Conservation (phyloP, 2,329 filamentous ascomycete genomes). For the Aspergillus niger region DNA sequence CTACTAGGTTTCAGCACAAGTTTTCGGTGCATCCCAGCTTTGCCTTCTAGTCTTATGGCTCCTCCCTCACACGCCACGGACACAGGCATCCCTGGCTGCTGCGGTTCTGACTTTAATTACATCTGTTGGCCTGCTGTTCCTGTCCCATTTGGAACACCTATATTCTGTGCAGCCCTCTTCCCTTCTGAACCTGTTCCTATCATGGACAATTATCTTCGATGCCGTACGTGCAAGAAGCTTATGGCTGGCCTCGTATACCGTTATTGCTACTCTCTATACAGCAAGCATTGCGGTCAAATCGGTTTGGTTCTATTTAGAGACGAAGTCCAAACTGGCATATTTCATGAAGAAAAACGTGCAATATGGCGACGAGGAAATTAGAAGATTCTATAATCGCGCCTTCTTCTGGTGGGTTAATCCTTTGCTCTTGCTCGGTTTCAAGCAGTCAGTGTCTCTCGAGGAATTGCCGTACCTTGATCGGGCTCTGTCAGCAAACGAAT, state of each 20-base stretch:
- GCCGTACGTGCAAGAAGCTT: conserved; percentile 5
- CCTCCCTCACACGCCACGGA: conserved; percentile 2
- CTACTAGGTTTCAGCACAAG: neutral
- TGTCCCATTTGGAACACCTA: conserved; percentile 11
- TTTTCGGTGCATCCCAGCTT: neutral
- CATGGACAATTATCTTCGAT: conserved; percentile 5
- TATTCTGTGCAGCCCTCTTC: conserved; percentile 5
- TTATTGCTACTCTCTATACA: neutral
- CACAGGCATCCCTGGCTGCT: neutral
- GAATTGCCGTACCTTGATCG: conserved; percentile 10
- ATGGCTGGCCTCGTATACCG: neutral
- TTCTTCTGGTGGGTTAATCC: conserved; percentile 17
- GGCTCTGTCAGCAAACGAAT: neutral
- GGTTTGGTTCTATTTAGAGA: conserved; percentile 3
- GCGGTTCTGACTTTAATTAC: neutral
- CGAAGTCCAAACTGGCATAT: neutral
- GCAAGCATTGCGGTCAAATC: conserved; percentile 4
- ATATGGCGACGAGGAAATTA: conserved; percentile 4
- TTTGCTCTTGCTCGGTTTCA: conserved; percentile 4
- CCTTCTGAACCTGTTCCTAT: conserved; percentile 3
- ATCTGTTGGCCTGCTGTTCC: conserved; percentile 1
- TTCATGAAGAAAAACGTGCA: neutral
- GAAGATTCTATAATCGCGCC: conserved; percentile 1
- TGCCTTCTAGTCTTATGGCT: neutral
- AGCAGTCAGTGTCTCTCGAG: neutral